Base-by-base conservation (phyloP, 2,329 filamentous ascomycete species). In the Penicillium sp. region DNA sequence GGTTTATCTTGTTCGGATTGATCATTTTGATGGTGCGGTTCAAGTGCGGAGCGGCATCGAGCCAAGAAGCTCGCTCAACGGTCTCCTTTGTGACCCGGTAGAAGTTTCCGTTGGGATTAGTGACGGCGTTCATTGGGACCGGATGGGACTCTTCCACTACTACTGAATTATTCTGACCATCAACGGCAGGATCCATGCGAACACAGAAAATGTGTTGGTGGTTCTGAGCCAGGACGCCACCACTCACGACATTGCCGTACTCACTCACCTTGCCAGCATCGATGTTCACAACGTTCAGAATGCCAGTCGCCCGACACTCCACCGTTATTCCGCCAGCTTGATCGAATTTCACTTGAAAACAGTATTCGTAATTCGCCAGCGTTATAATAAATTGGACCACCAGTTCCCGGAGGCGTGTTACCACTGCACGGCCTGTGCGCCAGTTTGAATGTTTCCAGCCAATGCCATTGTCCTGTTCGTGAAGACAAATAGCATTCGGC, bases 151-250 rank as follows among this genome's bases (percentile, higher is more conserved):
- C 82, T 41, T 81, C 78, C 57, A 85, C 76, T 42, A 80, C 71
- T 6, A 83, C 71, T 0, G 77, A 73, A 62, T 84, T 83, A n/a
- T 73, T 69, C 34, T 75, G 71, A 0, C 83, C 83, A 42, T 81
- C 82, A 31, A 85, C 71, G 55, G 81, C 81, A 12, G 83, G 82
- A 60, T 85, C 83, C 5, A 85, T 78, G n/a, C 83, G 81, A 0
- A 85, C 76, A 36, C 80, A 83, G 72, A 91, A 89, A 61, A 90
- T 87, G 69, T 90, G 88, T 66, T 90, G 87, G 65, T 90, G 88
- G 67, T 88, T 83, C 1, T 80, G 76, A 1, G 85, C 86, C 1
- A 89, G 76, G 8, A 86, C 85, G 36, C 85, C 85, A 0, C 84
- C 83, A 57, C 85, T 82, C 12, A 88, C 82, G 12, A 86, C 78